Evolutionary conservation across 2,329 filamentous ascomycete species (phyloP), one percentile per base, ranked within the genome.

Genomic region (Pseudopithomyces maydicus): DNA sequence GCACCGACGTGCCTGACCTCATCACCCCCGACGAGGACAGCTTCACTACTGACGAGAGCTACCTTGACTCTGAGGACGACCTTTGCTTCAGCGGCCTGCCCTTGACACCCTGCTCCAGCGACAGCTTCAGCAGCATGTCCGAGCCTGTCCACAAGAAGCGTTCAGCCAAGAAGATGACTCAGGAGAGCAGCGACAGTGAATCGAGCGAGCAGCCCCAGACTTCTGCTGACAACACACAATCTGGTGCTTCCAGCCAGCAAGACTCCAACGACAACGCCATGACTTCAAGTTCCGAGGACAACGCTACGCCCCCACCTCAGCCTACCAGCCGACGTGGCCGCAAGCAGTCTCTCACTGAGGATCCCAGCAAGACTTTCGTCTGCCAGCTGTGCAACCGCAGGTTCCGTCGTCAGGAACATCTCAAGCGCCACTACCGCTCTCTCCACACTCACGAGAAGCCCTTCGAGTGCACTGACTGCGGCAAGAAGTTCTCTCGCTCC

Each of bases 381-480:
- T 99, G 95, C 81, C 92, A 93, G 55, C 85, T 97, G 20, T 99
- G 95, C 88, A 94, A 92, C 71, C 92, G 95, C 64, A 91, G 95
- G 59, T 99, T 99, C 89, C 90, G 95, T 61, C 91, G 95, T 61
- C 95, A 99, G 80, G 95, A 99, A 79, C 95, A 99, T 74, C 87
- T 99, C 58, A 99, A 99, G 88, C 91, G 95, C 62, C 95, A 99
- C 83, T 97, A 97, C 84, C 89, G 95, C 68, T 98, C 95, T 56
- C 91, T 99, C 46, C 95, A 99, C 84, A 99, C 95, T 1, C 90
- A 96, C 74, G 95, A 98, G 76, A 99, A 98, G 88, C 95, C 95
- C 5, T 99, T 98, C 71, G 92, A 96, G 81, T 99, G 95, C 84
- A 86, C 88, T 65, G 94, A 99, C 81, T 99, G 95, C 73, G 94